These are phyloP conservation scores for Yarrowia sp. DNA, from an alignment of 805 yeast species.

Conservation along the genomic window DNA sequence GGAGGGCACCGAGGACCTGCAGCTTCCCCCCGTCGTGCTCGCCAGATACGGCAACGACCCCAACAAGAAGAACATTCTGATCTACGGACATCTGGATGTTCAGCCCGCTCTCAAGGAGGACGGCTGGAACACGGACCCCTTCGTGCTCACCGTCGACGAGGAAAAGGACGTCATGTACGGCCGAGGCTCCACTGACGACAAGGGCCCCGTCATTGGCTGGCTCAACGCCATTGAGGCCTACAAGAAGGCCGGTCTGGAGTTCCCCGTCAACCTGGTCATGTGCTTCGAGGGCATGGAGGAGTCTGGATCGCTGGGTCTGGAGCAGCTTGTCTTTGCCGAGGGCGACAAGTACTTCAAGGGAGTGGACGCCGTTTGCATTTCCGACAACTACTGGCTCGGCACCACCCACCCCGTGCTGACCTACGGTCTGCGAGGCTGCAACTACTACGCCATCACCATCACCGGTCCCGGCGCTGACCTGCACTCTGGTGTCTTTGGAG, in stretches of 20 bases:
- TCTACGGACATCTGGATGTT: slow-evolving; percentile 98
- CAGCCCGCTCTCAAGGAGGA: slow-evolving; percentile 94
- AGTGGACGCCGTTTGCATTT: slow-evolving; percentile 93
- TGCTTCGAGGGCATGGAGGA: slow-evolving; percentile 99
- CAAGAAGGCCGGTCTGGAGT: slow-evolving; percentile 77
- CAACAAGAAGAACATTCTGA: slow-evolving; percentile 81
- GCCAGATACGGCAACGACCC: slow-evolving; percentile 87
- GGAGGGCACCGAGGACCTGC: slow-evolving; percentile 68
- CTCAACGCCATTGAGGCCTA: slow-evolving; percentile 92
- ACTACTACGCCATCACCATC: slow-evolving; percentile 83
- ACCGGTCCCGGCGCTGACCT: slow-evolving; percentile 96
- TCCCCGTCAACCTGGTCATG: slow-evolving; percentile 90
- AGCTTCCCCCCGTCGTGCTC: slow-evolving; percentile 93
- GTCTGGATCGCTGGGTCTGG: slow-evolving; percentile 92
- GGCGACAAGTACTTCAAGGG: slow-evolving; percentile 80
- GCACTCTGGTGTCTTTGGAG: slow-evolving; percentile 98
- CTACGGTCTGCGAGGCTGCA: slow-evolving; percentile 96
- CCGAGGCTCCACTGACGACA: slow-evolving; percentile 96
- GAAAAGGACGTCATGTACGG: slow-evolving; percentile 78
- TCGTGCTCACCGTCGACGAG: slow-evolving; percentile 66
- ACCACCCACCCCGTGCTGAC: slow-evolving; percentile 96
- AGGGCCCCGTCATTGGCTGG: slow-evolving; percentile 99
- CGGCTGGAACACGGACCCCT: slow-evolving; percentile 97
- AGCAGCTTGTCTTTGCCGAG: slow-evolving; percentile 78
- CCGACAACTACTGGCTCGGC: slow-evolving; percentile 99